phyloP scores from a whole-genome alignment of 2,329 filamentous ascomycete species.

The Acephala macrosclerotiorum region DNA sequence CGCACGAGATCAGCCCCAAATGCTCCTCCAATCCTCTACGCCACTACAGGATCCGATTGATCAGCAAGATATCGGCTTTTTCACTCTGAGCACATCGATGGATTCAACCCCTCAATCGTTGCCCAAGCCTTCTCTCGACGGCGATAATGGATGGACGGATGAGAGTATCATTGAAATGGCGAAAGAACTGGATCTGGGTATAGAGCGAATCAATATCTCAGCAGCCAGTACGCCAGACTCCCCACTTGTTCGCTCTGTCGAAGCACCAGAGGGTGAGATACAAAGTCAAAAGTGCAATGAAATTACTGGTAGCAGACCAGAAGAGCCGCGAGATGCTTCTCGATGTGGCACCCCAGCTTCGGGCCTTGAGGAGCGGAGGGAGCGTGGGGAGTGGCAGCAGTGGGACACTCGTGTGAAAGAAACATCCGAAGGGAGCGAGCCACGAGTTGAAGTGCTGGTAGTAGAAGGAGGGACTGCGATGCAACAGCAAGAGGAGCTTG shows the following conservation, averaged over 20 bases:
- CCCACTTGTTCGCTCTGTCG: conserved; percentile 21
- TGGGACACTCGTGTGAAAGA: conserved; percentile 24
- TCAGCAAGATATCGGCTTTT: conserved; percentile 27
- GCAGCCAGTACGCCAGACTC: conserved; percentile 21
- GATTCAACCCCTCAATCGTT: conserved; percentile 27
- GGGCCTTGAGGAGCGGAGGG: too few species aligned
- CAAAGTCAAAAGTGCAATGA: conserved; percentile 29
- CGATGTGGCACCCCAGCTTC: conserved; percentile 9
- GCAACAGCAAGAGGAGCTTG: conserved; percentile 23
- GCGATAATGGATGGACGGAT: conserved; percentile 32
- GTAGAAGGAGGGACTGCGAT: conserved; percentile 23
- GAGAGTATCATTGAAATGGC: conserved; percentile 30
- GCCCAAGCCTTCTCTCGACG: conserved; percentile 26
- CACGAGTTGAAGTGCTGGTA: conserved; percentile 19
- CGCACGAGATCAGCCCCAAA: conserved; percentile 25
- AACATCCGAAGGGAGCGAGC: background rate
- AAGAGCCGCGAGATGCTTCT: conserved; percentile 18
- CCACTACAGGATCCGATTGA: conserved; percentile 26
- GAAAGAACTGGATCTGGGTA: conserved; percentile 33
- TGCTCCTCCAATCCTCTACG: too few species aligned
- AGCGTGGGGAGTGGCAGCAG: conserved; percentile 18
- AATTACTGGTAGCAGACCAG: conserved; percentile 20
- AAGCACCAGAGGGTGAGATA: conserved; percentile 31
- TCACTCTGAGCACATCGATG: conserved; percentile 27
- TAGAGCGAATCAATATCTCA: too few species aligned